Base-by-base conservation (phyloP, 306 rosid genomes). In the Begonia masoniana region DNA sequence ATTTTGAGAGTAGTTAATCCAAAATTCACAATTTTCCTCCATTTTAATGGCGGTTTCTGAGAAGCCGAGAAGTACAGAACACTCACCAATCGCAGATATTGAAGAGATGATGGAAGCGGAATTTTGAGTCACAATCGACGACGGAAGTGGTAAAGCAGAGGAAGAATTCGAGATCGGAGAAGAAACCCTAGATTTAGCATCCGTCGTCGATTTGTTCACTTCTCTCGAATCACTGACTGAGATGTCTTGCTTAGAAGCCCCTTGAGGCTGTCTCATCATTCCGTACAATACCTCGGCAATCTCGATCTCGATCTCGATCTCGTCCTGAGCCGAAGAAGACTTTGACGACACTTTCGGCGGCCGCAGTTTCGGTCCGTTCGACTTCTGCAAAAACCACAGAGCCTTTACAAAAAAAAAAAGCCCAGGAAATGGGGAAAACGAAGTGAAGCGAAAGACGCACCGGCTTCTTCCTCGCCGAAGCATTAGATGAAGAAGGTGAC, bases 281-380 rank as follows among this genome's bases (percentile, higher is more conserved):
- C 87, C 95, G 68, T 75, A 92, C 76, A 92, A 62, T 41, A 92
- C 99, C 66, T 83, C 96, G 0, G 99, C 99, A 23, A 92, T 81
- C 85, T 92, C 99, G 64, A 79, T 92, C 85, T 92, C 99, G 64
- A 79, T 92, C 78, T 91, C 99, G 72, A 92, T 79, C 73, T 86
- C 99, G 4, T 92, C 96, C 57, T 86, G 96, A 13, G 71, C 78
- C 9, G 76, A 56, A 15, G 87, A 65, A 0, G 85, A 73, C 7
- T 85, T 83, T 0, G 86, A 60, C 12, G 86, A 62, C 8, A 78
- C 64, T 68, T 81, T 86, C 4, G 84, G 88, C 15, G 83, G 96
- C 51, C 84, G 62, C 26, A 70, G 80, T 60, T 86, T 92, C 0
- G 80, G 76, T 16, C 86, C 94, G 71, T 76, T 83, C 6, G 71